A percentile compares a stretch with the other conserved stretches of the same genome.
phyloP scores from a whole-genome alignment of 306 rosid genomes.

The Rubus parviflorus region DNA sequence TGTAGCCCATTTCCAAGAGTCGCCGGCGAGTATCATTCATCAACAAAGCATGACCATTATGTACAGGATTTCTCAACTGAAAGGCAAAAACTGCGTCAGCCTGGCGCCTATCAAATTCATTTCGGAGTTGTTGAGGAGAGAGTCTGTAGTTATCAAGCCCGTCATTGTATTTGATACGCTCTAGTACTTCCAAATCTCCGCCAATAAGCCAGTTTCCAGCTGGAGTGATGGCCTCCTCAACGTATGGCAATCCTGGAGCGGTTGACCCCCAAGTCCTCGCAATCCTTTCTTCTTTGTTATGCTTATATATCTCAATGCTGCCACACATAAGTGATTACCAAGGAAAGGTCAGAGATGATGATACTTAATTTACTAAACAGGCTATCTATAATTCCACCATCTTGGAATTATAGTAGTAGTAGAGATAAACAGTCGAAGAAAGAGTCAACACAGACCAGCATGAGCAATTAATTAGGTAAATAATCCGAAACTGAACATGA shows the following conservation, averaged over 20 bases:
- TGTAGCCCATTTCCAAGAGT: conserved; percentile 87
- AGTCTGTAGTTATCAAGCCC: conserved; percentile 92
- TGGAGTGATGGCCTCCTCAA: conserved; percentile 71
- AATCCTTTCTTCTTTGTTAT: conserved; percentile 95
- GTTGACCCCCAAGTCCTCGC: conserved; percentile 98
- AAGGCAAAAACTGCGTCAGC: conserved; percentile 98
- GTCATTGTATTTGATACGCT: conserved; percentile 75
- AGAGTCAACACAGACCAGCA: not conserved
- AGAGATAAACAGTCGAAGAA: not conserved
- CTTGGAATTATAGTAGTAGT: not conserved
- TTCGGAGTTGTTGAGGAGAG: conserved; percentile 86
- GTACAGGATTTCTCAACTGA: conserved; percentile 94
- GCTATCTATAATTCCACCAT: not conserved
- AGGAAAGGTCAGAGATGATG: conserved; percentile 8
- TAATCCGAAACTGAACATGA: not conserved
- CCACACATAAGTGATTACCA: not conserved
- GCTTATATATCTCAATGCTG: conserved; percentile 92
- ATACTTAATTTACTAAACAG: not conserved
- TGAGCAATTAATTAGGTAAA: not conserved
- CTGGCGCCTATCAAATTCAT: conserved; percentile 75
- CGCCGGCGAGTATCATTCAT: conserved; percentile 90
- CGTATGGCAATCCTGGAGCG: conserved; percentile 84
- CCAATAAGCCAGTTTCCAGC: conserved; percentile 97
- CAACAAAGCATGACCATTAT: conserved; percentile 91
- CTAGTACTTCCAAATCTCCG: conserved; percentile 84